Base-by-base conservation (phyloP, 306 rosid genomes). In the Dalbergia cochinchinensis region DNA sequence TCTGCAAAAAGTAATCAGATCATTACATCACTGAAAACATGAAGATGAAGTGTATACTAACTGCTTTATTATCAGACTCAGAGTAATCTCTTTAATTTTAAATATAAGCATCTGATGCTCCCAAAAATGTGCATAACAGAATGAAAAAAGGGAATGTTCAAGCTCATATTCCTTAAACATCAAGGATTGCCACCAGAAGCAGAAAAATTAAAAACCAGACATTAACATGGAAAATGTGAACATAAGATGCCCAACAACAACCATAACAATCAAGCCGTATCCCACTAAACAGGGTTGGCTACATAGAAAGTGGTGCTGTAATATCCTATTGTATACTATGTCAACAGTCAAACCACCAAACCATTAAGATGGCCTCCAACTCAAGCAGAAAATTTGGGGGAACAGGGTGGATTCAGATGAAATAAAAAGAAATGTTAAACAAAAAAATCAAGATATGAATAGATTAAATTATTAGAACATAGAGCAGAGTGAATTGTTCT, bases 1-100 rank as follows among this genome's bases (percentile, higher is more conserved):
- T 93, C 99, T 95, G 92, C 87, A 86, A 61, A 44, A 62, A 59
- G 69, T 61, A 50, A 76, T 19, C 41, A 67, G 79, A 26, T 8
- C 14, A 22, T 65, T 45, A 50, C 48, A 33, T 37, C 48, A 4
- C 16, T 39, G 31, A 26, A 26, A 26, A 26, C 31, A 1, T 26
- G 31, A 26, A 26, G 31, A 51, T 26, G 31, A 72, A 42, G 58
- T 12, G 13, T 16, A 13, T 14, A 14, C 70, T 45, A 47, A 66
- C 51, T 57, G 42, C 37, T 58, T 45, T 34, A 58, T 44, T 35
- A 64, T 39, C 71, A 72, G 68, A 65, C 2, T 57, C n/a, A 12
- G 34, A 80, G 39, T 31, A 61, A 11, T 31, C 71, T 75, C 61
- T 45, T 31, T 74, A 55, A 14, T 26, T 26, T 41, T 3, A 60